Conservation (phyloP, 768 basidiomycete genomes). For the Mycena sanguinolenta region DNA sequence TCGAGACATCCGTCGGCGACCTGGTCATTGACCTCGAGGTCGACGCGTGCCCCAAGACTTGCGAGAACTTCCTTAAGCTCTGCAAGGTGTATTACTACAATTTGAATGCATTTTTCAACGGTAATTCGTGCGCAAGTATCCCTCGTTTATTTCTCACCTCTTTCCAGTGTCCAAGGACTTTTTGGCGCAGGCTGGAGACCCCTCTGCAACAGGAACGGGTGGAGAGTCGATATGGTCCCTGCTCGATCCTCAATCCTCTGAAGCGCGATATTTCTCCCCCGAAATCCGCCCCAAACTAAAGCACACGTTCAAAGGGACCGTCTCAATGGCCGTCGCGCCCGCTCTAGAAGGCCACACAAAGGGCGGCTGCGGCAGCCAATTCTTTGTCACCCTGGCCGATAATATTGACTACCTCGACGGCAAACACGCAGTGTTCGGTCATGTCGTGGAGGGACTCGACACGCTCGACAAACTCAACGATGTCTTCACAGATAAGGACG, state of each 20-base stretch:
- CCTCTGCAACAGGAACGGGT: slow-evolving; percentile 93
- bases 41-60: slow-evolving; percentile 83
- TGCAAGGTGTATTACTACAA: slow-evolving; percentile 97
- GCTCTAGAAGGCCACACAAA: slow-evolving; percentile 69
- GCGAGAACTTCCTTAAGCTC: slow-evolving; percentile 96
- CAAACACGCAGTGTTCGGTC: slow-evolving; percentile 93
- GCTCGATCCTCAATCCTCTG: slow-evolving; percentile 64
- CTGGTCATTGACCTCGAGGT: slow-evolving; percentile 77
- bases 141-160: slow-evolving; percentile 10
- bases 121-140: slow-evolving; percentile 55
- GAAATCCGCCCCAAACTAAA: slow-evolving; percentile 87
- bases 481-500: slow-evolving; percentile 88
- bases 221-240: slow-evolving; percentile 92
- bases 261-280: slow-evolving; percentile 88
- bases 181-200: slow-evolving; percentile 96
- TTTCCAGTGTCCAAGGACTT: slow-evolving; percentile 94
- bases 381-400: slow-evolving; percentile 94
- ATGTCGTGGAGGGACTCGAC: slow-evolving; percentile 94
- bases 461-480: slow-evolving; percentile 95
- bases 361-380: slow-evolving; percentile 94
- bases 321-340: slow-evolving; percentile 98
- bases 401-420: slow-evolving; percentile 96
- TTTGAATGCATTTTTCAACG: slow-evolving; percentile 98
- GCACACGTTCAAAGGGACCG: slow-evolving; percentile 86
- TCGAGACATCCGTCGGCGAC: slow-evolving; percentile 77